Base-by-base conservation (phyloP, 208 protist species). In the Paratrypanosoma confusum region DNA sequence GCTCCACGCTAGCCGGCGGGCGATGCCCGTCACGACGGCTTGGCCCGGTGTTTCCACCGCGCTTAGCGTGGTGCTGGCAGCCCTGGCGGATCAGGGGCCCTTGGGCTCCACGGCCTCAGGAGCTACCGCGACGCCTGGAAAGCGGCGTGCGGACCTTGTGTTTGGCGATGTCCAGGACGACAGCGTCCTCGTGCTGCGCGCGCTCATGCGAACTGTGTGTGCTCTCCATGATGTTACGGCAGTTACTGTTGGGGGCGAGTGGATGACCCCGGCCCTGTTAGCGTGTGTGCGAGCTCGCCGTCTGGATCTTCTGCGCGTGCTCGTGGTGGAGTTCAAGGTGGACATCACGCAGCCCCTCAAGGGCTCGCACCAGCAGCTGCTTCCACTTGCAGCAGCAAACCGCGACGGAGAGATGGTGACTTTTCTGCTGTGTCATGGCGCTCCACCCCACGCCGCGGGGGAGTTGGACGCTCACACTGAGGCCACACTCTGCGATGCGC, bases 341-440 rank as follows among this genome's bases (percentile, higher is more conserved):
- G 57, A 65, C 21, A 26, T 80, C 22, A 23, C 13, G 21, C 23
- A 17, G 16, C 24, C 11, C 5, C 27, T 43, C 18, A 14, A 1
- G 24, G 16, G 3, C 6, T 50, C 24, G 51, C 37, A 3, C 48
- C 45, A 46, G 3, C 21, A 37, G 22, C 50, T 50, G 4, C 49
- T 80, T 16, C 31, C 79, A 29, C 17, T 58, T 27, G 68, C 78
- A 8, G 69, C 76, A 27, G 47, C 55, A 27, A 18, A 40, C 2
- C 41, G 59, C 18, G 62, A 80, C 39, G 36, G 53, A 22, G 38
- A 60, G 40, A 38, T 79, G n/a, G 39, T 72, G 2, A 35, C 50
- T 11, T 80, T 68, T 33, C 59, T 87, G 16, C 50, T 81, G 23
- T 56, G 42, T 21, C 57, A 61, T 3, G 69, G 77, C 24, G 63